Evolutionary conservation across 225 moss, liverwort and hornwort species (phyloP).

Genomic region (Antitrichia curtipendula): DNA sequence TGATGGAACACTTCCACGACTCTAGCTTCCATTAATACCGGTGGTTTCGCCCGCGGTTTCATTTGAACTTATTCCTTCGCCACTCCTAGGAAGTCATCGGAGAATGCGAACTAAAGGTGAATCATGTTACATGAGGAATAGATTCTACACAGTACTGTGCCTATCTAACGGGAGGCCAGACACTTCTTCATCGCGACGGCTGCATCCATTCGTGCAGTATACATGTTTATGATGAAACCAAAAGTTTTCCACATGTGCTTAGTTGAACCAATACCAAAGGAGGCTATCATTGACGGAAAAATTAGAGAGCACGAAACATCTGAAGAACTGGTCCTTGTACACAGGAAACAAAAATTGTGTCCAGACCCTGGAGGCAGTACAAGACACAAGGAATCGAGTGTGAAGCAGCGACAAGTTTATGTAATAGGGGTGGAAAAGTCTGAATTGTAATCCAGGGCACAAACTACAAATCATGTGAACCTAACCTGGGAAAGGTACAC

Average conservation of each 20-base stretch:
- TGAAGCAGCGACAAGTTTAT: background rate
- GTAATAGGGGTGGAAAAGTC: background rate
- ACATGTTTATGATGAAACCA: background rate
- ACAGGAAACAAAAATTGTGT: background rate
- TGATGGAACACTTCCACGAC: background rate
- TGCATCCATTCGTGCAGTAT: background rate
- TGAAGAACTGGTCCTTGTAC: background rate
- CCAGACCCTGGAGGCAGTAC: background rate
- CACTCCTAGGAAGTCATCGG: background rate
- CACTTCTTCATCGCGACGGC: background rate
- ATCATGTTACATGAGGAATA: background rate
- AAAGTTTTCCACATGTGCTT: background rate
- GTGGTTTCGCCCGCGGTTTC: too few species aligned
- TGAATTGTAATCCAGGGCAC: background rate
- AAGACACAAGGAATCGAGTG: background rate
- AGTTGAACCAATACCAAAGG: background rate
- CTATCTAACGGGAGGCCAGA: background rate
- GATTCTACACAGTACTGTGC: background rate
- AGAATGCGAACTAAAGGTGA: background rate
- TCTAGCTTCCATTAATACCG: background rate
- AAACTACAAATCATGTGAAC: background rate
- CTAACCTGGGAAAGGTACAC: background rate
- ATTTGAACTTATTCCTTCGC: background rate
- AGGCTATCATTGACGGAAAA: background rate
- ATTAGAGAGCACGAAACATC: background rate